Evolutionary conservation across 495 filamentous ascomycete genomes (phyloP).

Genomic region (Penicillium psychrofluorescens): DNA sequence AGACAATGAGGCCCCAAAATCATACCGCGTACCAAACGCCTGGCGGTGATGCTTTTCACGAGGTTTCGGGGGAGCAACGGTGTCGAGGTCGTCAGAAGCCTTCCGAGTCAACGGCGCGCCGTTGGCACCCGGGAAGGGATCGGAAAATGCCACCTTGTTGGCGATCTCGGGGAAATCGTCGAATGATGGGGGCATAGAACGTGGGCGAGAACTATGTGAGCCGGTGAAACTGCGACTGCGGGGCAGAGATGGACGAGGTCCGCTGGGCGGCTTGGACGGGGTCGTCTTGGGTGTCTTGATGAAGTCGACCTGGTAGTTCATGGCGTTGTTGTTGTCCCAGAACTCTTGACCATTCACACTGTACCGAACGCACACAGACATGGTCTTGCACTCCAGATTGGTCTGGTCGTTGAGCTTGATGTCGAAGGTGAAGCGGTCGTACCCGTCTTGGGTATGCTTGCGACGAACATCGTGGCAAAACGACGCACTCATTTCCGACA

Average conservation of each 20-base stretch:
- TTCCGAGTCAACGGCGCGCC: conserved; percentile 35
- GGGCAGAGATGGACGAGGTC: conserved; percentile 59
- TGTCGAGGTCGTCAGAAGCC: conserved; percentile 25
- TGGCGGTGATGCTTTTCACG: conserved; percentile 58
- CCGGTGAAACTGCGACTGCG: conserved; percentile 58
- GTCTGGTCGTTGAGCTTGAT: conserved; percentile 88
- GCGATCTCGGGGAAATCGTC: conserved; percentile 64
- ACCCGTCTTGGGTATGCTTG: conserved; percentile 56
- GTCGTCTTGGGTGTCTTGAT: conserved; percentile 61
- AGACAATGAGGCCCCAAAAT: conserved; percentile 81
- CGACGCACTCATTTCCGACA: conserved; percentile 86
- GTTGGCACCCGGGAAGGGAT: conserved; percentile 47
- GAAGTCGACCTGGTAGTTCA: conserved; percentile 93
- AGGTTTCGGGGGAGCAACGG: conserved; percentile 40
- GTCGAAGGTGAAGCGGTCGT: conserved; percentile 86
- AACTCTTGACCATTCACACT: conserved; percentile 75
- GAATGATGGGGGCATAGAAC: conserved; percentile 54
- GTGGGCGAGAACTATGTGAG: conserved; percentile 42
- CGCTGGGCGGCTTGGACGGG: conserved; percentile 38
- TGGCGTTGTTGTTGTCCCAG: conserved; percentile 87
- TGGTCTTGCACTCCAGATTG: conserved; percentile 81
- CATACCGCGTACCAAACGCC: conserved; percentile 85
- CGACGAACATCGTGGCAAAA: conserved; percentile 72
- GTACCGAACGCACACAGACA: conserved; percentile 90
- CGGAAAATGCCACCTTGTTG: conserved; percentile 49